These are phyloP conservation scores for Saccharomycopsis babjevae DNA, from an alignment of 805 yeast genomes.

Conservation along the genomic window DNA sequence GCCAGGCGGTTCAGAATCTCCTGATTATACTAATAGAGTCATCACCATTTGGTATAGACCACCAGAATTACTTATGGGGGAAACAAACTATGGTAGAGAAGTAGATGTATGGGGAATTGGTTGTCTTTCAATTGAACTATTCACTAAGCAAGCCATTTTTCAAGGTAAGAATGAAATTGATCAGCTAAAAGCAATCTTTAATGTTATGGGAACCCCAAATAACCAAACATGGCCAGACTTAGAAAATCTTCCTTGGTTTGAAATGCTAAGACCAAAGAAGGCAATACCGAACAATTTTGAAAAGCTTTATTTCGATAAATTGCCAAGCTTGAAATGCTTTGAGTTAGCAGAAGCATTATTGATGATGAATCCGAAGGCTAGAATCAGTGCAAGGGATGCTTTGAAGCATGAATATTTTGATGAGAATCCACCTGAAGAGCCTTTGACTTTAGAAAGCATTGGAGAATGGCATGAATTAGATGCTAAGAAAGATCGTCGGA, in stretches of 20 bases:
- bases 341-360: conserved; percentile 58
- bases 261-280: conserved; percentile 54
- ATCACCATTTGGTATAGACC: conserved; percentile 97
- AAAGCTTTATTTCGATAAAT: conserved; percentile 30
- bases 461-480: conserved; percentile 98
- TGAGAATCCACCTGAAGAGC: conserved; percentile 57
- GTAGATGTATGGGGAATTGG: conserved; percentile 98
- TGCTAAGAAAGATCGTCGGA: conserved; percentile 66
- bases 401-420: conserved; percentile 60
- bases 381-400: conserved; percentile 64
- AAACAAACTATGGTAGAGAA: conserved; percentile 81
- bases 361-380: conserved; percentile 52
- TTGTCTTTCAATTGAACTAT: conserved; percentile 76
- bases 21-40: conserved; percentile 89
- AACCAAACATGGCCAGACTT: conserved; percentile 65
- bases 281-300: conserved; percentile 28
- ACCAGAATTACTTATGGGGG: conserved; percentile 83
- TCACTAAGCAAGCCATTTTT: conserved; percentile 64
- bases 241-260: conserved; percentile 86
- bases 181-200: conserved; percentile 67
- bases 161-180: conserved; percentile 85
- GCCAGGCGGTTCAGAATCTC: conserved; percentile 34
- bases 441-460: conserved; percentile 40
- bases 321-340: conserved; percentile 44
- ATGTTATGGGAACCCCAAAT: conserved; percentile 81